phyloP scores from a whole-genome alignment of 192 early-diverging fungal genomes.

The Pilaira anomala region DNA sequence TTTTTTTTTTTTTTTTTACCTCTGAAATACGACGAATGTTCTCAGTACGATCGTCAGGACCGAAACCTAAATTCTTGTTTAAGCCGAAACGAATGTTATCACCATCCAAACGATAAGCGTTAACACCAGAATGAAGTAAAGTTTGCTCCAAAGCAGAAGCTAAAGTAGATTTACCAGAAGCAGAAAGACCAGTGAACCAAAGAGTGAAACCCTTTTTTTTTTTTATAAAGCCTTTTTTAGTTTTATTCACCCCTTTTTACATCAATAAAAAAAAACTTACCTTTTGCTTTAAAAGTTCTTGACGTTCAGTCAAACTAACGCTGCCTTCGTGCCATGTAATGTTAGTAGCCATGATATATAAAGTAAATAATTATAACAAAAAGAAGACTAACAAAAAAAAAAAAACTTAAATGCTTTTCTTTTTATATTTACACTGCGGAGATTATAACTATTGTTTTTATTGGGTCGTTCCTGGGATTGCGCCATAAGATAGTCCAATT shows the following conservation, averaged over 20 bases:
- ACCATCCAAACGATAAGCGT: constrained; percentile 90
- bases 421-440: not conserved
- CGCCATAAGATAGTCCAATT: constrained; percentile 12
- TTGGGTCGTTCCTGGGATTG: constrained; percentile 13
- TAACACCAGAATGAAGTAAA: constrained; percentile 68
- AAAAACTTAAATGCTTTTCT: not conserved
- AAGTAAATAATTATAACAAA: not conserved
- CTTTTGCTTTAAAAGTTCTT: constrained; percentile 66
- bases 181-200: constrained; percentile 96
- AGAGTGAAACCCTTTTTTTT: constrained; percentile 69
- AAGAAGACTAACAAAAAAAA: not conserved
- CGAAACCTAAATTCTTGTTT: constrained; percentile 93
- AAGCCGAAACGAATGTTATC: constrained; percentile 98
- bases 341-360: constrained; percentile 60
- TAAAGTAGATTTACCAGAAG: constrained; percentile 90
- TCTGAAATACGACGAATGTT: constrained; percentile 96
- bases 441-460: constrained; percentile 2
- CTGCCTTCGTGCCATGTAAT: constrained; percentile 88
- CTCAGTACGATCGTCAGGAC: constrained; percentile 85
- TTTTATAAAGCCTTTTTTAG: not conserved
- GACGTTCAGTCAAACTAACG: constrained; percentile 73
- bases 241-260: not conserved
- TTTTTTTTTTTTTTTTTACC: constrained; percentile 39
- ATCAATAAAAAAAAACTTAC: constrained; percentile 20
- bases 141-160: constrained; percentile 89